These are phyloP conservation scores for Nitzschia sp. DNA, from an alignment of 108 stramenopile species.

Conservation along the genomic window DNA sequence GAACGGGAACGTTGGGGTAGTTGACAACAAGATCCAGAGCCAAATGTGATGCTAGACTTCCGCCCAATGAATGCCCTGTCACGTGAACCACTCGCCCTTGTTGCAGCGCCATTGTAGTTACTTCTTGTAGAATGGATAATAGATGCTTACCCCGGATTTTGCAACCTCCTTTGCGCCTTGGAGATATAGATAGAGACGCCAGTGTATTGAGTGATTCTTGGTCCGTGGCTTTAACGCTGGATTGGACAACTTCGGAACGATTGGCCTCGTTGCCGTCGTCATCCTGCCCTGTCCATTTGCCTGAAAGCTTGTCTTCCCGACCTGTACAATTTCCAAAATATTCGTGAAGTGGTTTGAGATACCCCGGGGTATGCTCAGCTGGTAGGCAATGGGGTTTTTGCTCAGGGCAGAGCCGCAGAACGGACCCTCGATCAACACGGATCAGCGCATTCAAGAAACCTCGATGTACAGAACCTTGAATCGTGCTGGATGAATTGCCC, in stretches of 20 bases:
- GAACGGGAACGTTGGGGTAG: constrained; percentile 5
- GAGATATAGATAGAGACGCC: background rate
- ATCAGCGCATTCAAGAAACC: constrained; percentile 63
- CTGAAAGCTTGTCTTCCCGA: background rate
- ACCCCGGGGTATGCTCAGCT: too few species aligned
- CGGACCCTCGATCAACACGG: constrained; percentile 45
- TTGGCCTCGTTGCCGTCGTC: background rate
- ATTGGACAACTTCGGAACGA: background rate
- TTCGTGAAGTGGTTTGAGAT: constrained; percentile 16
- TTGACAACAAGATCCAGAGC: constrained; percentile 49
- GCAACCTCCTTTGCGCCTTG: constrained; percentile 30
- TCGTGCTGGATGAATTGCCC: background rate
- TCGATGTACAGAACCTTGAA: constrained; percentile 51
- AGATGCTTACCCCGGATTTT: constrained; percentile 26
- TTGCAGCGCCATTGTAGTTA: constrained; percentile 32
- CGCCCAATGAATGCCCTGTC: constrained; percentile 51
- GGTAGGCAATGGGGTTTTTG: background rate
- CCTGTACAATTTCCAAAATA: constrained; percentile 27
- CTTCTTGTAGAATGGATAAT: constrained; percentile 30
- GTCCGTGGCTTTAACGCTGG: background rate
- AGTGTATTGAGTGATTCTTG: background rate
- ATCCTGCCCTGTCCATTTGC: background rate
- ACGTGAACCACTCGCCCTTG: constrained; percentile 43
- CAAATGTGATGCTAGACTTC: constrained; percentile 40
- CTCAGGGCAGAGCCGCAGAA: constrained; percentile 31